Base-by-base conservation (phyloP, 2,329 filamentous ascomycete genomes). In the Verticillium albo-atrum region DNA sequence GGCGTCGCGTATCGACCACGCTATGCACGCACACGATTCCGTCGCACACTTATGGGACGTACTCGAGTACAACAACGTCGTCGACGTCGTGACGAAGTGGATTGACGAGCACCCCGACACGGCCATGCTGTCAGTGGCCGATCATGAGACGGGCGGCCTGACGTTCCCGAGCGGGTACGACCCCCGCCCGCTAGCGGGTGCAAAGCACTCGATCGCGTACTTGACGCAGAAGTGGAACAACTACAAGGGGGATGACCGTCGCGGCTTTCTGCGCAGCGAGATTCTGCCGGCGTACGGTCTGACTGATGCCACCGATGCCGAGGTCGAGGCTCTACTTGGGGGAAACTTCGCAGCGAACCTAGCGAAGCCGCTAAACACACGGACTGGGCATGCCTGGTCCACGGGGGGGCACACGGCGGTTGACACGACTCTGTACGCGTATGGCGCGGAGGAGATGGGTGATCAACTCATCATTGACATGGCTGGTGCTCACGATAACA, bases 11-110 rank as follows among this genome's bases (percentile, higher is more conserved):
- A 72, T 73, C 58, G 70, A 72, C 60, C 71, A 72, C 55, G 66
- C 70, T 26, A 63, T 64, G 32, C 81, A 83, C 63, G 79, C 77
- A 66, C 82, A 82, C 63, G 81, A 83, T 63, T 77, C 81, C 9
- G 78, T 76, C 17, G 80, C 79, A 17, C 81, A 83, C 65, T 79
- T 83, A 17, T 69, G 73, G 60, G 73, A 76, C 28, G 70, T 72
- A 9, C 66, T 75, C 30, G 71, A 73, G 63, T 76, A 74, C 62
- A 72, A 75, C 64, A 66, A 68, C 5, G 70, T 73, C 10, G 68
- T 75, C 58, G 66, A 69, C 0, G 65, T 67, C 23, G 70, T 75
- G 56, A 70, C 65, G 27, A 60, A 68, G 17, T 75, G 72, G 71
- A 74, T 76, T 57, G 73, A 76, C 58, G 62, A 67, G 27, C 71